Percentiles rank a stretch among this genome's conserved stretches.
phyloP scores from a whole-genome alignment of 352 stramenopile genomes.

The Aphanomyces stellatus region DNA sequence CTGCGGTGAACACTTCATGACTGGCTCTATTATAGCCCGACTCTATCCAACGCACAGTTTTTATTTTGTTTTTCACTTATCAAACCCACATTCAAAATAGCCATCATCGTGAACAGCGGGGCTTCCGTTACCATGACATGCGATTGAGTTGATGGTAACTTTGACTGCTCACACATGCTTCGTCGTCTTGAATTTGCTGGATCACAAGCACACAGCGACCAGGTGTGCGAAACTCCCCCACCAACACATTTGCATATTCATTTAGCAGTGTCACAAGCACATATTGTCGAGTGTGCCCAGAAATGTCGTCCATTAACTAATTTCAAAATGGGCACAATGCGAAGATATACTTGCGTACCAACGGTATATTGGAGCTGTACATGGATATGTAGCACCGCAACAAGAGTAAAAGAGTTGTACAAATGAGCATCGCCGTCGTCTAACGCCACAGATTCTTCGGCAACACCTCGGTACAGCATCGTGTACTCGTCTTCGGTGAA shows the following conservation, averaged over 20 bases:
- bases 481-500: background rate
- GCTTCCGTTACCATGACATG: background rate
- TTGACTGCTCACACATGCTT: background rate
- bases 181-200: background rate
- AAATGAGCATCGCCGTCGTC: background rate
- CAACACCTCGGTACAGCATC: background rate
- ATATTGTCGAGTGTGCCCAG: too few species aligned
- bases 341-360: too few species aligned
- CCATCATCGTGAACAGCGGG: too few species aligned
- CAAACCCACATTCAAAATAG: too few species aligned
- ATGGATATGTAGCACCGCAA: too few species aligned
- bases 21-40: too few species aligned
- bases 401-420: background rate
- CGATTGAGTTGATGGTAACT: background rate
- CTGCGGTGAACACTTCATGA: too few species aligned
- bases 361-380: too few species aligned
- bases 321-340: too few species aligned
- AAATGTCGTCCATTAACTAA: background rate
- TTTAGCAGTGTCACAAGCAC: background rate
- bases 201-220: background rate
- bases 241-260: background rate
- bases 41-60: too few species aligned
- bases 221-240: background rate
- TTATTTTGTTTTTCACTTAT: too few species aligned
- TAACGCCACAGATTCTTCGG: background rate